phyloP scores from a whole-genome alignment of 306 rosid genomes.

The Mimosa bimucronata region DNA sequence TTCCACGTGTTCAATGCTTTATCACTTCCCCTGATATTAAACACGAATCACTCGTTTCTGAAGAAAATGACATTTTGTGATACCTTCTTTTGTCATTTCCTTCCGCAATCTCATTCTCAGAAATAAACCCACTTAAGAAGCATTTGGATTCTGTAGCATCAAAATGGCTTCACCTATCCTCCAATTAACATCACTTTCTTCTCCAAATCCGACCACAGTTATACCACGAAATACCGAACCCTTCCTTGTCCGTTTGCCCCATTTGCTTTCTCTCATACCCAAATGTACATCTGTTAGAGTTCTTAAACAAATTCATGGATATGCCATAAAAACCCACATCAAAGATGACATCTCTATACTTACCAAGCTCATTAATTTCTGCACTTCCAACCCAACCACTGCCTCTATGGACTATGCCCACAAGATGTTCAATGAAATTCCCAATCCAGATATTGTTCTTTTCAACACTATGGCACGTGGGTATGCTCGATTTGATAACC shows the following conservation, averaged over 20 bases:
- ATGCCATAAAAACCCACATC: conserved; percentile 68
- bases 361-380: conserved; percentile 64
- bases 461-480: conserved; percentile 83
- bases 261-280: conserved; percentile 61
- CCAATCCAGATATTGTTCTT: conserved; percentile 60
- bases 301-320: conserved; percentile 78
- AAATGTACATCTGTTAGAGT: conserved; percentile 64
- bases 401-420: conserved; percentile 66
- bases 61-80: background rate
- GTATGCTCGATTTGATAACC: conserved; percentile 60
- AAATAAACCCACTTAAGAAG: background rate
- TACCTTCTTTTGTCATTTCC: background rate
- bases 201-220: conserved; percentile 42
- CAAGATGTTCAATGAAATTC: conserved; percentile 61
- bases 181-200: conserved; percentile 46
- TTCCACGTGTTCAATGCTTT: background rate
- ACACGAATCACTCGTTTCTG: background rate
- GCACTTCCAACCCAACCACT: conserved; percentile 50
- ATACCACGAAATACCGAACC: conserved; percentile 31
- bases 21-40: background rate
- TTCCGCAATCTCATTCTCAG: background rate
- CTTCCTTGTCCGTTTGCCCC: conserved; percentile 31
- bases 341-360: conserved; percentile 51
- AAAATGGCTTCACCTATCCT: conserved; percentile 55
- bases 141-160: background rate